These are phyloP conservation scores for Theileria sp. DNA, from an alignment of 169 alveolate species.

Conservation along the genomic window DNA sequence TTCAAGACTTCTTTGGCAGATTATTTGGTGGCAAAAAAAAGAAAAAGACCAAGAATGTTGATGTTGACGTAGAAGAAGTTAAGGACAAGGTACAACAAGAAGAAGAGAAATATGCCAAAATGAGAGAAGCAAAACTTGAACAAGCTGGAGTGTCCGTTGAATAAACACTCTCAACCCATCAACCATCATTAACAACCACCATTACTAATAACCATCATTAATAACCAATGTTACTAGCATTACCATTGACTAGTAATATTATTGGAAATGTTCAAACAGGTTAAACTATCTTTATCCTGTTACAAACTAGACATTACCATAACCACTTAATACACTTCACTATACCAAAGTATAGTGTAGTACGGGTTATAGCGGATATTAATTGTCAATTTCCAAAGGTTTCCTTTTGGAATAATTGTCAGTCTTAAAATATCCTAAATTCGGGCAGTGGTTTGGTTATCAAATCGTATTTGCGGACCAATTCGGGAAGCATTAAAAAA, in stretches of 20 bases:
- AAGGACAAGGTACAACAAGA: background rate
- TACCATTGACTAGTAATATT: background rate
- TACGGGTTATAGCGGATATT: background rate
- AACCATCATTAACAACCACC: background rate
- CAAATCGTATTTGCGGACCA: conserved; percentile 18
- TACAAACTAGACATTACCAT: background rate
- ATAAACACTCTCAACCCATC: background rate
- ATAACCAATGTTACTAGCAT: background rate
- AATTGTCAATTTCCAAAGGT: background rate
- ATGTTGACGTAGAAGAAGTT: background rate
- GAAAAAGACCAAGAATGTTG: background rate
- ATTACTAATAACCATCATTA: no score
- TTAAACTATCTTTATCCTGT: background rate
- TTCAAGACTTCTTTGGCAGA: background rate
- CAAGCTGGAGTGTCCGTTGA: background rate
- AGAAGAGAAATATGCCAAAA: background rate
- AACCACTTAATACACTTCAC: background rate
- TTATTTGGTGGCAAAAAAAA: background rate
- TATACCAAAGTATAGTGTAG: background rate
- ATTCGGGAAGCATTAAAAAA: background rate
- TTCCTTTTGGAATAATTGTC: background rate
- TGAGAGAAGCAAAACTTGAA: background rate
- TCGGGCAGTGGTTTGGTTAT: background rate
- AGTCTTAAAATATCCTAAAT: background rate
- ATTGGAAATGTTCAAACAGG: background rate